Conservation (phyloP, 1,284 basidiomycete species). For the Acaromyces ingoldii region DNA sequence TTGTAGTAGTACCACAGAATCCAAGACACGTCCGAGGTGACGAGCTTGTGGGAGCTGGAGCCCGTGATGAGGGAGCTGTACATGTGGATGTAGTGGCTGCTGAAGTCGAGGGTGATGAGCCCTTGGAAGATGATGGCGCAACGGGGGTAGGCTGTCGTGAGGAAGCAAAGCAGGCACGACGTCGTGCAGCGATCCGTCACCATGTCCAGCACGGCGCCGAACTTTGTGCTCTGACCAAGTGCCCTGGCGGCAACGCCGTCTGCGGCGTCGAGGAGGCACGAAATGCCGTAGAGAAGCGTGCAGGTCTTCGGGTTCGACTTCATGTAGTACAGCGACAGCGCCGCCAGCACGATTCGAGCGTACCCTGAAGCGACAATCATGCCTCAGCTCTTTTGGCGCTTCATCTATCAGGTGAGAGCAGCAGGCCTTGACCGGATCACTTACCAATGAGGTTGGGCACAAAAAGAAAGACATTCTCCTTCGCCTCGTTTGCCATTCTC, state of each 20-base stretch:
- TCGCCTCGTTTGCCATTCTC: slow-evolving; percentile 23
- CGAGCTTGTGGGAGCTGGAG: slow-evolving; percentile 83
- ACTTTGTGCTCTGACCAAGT: slow-evolving; percentile 82
- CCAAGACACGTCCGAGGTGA: slow-evolving; percentile 82
- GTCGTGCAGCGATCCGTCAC: slow-evolving; percentile 99
- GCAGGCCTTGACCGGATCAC: too few species aligned
- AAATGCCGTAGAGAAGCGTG: slow-evolving; percentile 82
- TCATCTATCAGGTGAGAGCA: too few species aligned
- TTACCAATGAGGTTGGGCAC: slow-evolving; percentile 84
- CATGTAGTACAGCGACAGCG: slow-evolving; percentile 86
- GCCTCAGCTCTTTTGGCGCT: too few species aligned
- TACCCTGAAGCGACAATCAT: slow-evolving; percentile 63
- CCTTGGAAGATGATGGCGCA: slow-evolving; percentile 84
- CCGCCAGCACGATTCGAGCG: slow-evolving; percentile 83
- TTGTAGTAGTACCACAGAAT: slow-evolving; percentile 94
- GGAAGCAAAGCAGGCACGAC: slow-evolving; percentile 86
- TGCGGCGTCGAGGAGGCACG: slow-evolving; percentile 90
- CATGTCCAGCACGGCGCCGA: slow-evolving; percentile 98
- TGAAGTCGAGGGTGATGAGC: slow-evolving; percentile 94
- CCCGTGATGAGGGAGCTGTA: slow-evolving; percentile 95
- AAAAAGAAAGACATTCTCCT: slow-evolving; percentile 61
- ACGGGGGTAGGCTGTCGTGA: slow-evolving; percentile 78
- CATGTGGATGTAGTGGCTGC: slow-evolving; percentile 99
- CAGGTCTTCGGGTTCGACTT: slow-evolving; percentile 73
- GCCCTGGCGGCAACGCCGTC: slow-evolving; percentile 91